These are phyloP conservation scores for Venturia pyrina DNA, from an alignment of 2,329 filamentous ascomycete species.

Conservation along the genomic window DNA sequence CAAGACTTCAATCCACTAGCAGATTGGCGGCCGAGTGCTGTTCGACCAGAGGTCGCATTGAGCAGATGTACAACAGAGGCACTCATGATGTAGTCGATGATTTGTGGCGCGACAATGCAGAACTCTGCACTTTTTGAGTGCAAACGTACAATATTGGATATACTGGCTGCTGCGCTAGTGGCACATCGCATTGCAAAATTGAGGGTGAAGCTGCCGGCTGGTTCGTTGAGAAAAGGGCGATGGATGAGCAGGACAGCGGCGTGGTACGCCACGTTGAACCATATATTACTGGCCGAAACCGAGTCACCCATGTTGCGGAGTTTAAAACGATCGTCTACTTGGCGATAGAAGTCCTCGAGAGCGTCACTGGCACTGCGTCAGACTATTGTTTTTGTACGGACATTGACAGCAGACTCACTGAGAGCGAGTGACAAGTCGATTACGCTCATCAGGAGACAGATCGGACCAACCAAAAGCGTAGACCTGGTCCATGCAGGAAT, in stretches of 20 bases:
- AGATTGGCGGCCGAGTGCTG: slow-evolving; percentile 2
- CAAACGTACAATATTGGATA: background rate
- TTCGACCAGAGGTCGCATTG: background rate
- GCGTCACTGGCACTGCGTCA: background rate
- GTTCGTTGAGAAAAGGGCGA: slow-evolving; percentile 1
- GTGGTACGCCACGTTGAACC: slow-evolving; percentile 1
- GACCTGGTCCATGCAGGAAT: background rate
- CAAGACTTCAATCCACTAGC: background rate
- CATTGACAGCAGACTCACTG: background rate
- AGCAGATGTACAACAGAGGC: background rate
- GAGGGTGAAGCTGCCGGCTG: background rate
- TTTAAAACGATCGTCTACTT: background rate
- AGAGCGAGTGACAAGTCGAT: background rate
- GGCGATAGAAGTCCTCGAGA: background rate
- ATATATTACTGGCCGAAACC: background rate
- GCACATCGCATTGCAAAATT: slow-evolving; percentile 6
- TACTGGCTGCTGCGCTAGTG: background rate
- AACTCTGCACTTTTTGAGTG: background rate
- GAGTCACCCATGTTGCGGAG: background rate
- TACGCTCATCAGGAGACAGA: background rate
- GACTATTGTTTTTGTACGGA: background rate
- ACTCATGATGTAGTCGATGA: slow-evolving; percentile 2
- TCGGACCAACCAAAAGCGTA: background rate
- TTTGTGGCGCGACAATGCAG: background rate
- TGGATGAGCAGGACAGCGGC: background rate